These are phyloP conservation scores for Hsuehochloa calcarea DNA, from an alignment of 176 grass and related monocot species.

Conservation along the genomic window DNA sequence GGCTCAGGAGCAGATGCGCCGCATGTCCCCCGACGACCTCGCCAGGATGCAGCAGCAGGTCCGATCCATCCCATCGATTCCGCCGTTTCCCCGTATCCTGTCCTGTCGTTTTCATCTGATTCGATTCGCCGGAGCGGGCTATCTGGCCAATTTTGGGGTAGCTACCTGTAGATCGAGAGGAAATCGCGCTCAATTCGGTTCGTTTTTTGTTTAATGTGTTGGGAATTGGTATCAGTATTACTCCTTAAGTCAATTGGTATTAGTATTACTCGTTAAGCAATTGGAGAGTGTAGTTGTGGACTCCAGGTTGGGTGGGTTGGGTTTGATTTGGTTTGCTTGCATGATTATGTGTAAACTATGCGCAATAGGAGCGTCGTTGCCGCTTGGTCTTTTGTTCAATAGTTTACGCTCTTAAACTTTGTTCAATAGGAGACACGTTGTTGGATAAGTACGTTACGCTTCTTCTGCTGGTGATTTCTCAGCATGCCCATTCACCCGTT, in stretches of 20 bases:
- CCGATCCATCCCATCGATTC: not conserved
- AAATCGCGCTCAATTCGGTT: not conserved
- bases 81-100: not conserved
- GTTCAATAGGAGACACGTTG: not conserved
- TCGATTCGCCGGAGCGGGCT: not conserved
- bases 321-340: not conserved
- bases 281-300: not conserved
- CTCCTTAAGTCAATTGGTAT: not conserved
- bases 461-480: not conserved
- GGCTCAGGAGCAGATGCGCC: constrained; percentile 98
- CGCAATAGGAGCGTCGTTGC: not conserved
- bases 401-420: constrained; percentile 19
- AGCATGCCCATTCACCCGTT: not conserved
- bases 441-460: not conserved
- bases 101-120: not conserved
- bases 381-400: not conserved
- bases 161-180: constrained; percentile 13
- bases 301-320: not conserved
- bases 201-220: not conserved
- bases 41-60: constrained; percentile 96
- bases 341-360: not conserved
- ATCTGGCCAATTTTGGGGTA: not conserved
- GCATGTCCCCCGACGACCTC: constrained; percentile 81
- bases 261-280: not conserved
- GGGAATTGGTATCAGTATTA: not conserved